phyloP scores from a whole-genome alignment of 768 basidiomycete genomes.

The Omphalotus guepiniiformis region DNA sequence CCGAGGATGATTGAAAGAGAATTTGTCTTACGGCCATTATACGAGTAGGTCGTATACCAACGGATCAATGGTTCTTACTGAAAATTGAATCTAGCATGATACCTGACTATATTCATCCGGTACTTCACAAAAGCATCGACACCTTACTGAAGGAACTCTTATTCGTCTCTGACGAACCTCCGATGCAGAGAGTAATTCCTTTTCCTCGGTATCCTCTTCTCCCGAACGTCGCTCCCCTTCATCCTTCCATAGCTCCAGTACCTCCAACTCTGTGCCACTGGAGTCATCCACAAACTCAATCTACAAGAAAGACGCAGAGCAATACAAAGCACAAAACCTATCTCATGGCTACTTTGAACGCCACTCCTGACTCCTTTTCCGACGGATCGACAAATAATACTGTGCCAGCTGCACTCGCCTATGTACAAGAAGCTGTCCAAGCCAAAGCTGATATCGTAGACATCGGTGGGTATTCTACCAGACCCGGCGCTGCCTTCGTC shows the following conservation, averaged over 20 bases:
- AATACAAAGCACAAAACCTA: slow-evolving; percentile 40
- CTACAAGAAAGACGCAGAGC: slow-evolving; percentile 12
- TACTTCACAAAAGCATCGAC: slow-evolving; percentile 41
- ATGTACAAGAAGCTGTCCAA: slow-evolving; percentile 42
- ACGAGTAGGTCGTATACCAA: slow-evolving; percentile 58
- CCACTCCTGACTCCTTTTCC: slow-evolving; percentile 95
- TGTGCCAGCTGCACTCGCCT: slow-evolving; percentile 49
- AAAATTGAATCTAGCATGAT: slow-evolving; percentile 57
- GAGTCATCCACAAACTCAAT: slow-evolving; percentile 32
- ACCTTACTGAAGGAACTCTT: slow-evolving; percentile 41
- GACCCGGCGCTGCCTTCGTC: slow-evolving; percentile 73
- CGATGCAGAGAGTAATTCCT: slow-evolving; percentile 72
- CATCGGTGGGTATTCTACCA: slow-evolving; percentile 91
- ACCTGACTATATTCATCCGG: slow-evolving; percentile 68
- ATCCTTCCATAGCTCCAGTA: slow-evolving; percentile 26
- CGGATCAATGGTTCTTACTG: neutral
- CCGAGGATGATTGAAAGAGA: slow-evolving; percentile 77
- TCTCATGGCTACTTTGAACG: slow-evolving; percentile 91
- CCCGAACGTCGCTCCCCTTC: slow-evolving; percentile 14
- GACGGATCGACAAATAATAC: slow-evolving; percentile 67
- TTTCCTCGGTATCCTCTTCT: slow-evolving; percentile 56
- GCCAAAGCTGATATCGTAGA: slow-evolving; percentile 79
- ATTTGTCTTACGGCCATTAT: slow-evolving; percentile 85
- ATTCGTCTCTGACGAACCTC: slow-evolving; percentile 27
- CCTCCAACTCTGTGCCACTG: slow-evolving; percentile 50